These are phyloP conservation scores for Colletotrichum gloeosporioides DNA, from an alignment of 2,329 filamentous ascomycete species.

Conservation along the genomic window DNA sequence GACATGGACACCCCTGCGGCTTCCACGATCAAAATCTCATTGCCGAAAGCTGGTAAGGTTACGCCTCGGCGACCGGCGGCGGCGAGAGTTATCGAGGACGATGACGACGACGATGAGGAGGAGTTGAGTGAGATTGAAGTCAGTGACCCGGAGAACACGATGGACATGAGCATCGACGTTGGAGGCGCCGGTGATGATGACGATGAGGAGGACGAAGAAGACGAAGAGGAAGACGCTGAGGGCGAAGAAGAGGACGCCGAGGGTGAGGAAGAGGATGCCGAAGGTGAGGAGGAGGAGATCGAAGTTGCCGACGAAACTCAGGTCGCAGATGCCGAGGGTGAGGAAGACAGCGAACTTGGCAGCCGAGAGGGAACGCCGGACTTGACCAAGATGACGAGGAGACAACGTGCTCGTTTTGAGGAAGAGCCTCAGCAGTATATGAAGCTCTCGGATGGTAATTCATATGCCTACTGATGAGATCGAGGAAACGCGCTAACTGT, in stretches of 20 bases:
- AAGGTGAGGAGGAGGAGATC: conserved; percentile 44
- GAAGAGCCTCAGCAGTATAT: conserved; percentile 60
- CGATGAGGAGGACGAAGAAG: conserved; percentile 37
- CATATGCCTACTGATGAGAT: not conserved
- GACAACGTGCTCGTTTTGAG: conserved; percentile 64
- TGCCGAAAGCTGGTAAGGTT: conserved; percentile 19
- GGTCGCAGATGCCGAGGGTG: conserved; percentile 41
- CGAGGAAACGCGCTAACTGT: conserved; percentile 10
- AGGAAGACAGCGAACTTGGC: conserved; percentile 50
- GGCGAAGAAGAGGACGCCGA: conserved; percentile 50
- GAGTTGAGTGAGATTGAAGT: conserved; percentile 28
- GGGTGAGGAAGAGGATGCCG: not conserved
- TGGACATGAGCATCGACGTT: conserved; percentile 37
- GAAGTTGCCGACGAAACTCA: conserved; percentile 29
- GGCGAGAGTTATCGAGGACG: conserved; percentile 23
- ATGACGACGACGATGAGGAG: conserved; percentile 24
- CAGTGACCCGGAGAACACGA: conserved; percentile 29
- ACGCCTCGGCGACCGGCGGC: conserved; percentile 19
- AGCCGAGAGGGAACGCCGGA: conserved; percentile 58
- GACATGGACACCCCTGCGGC: conserved; percentile 47
- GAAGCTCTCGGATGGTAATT: conserved; percentile 65
- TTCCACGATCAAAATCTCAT: conserved; percentile 22
- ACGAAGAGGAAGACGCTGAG: conserved; percentile 45
- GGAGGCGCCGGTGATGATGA: conserved; percentile 32
- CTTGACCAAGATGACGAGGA: conserved; percentile 65